Evolutionary conservation across 345 rosid species (phyloP).

Genomic region (Crucihimalaya himalaica): DNA sequence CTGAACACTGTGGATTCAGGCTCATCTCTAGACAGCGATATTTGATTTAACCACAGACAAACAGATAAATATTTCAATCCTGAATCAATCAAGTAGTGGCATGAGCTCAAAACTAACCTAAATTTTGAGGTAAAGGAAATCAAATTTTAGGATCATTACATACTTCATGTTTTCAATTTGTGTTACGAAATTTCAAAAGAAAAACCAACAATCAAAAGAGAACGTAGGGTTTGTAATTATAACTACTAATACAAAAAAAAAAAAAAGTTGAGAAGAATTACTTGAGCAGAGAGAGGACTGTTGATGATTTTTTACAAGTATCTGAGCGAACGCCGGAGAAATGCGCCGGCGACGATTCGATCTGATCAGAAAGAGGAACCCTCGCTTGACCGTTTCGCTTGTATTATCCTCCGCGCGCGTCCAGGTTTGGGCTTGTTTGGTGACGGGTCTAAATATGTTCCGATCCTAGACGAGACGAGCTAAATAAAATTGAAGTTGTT

Average conservation of each 20-base stretch:
- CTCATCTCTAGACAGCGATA: neutral
- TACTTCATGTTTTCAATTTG: neutral
- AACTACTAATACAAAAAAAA: neutral
- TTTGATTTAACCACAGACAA: neutral
- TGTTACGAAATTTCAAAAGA: neutral
- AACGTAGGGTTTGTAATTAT: neutral
- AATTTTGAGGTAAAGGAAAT: neutral
- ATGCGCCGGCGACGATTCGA: constrained; percentile 7
- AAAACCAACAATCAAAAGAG: neutral
- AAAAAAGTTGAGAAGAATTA: neutral
- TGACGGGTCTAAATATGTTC: neutral
- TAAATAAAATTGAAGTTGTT: neutral
- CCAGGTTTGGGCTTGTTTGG: constrained; percentile 18
- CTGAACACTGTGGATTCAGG: neutral
- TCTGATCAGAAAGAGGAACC: constrained; percentile 16
- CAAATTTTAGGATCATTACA: neutral
- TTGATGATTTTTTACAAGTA: neutral
- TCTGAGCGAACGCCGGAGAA: neutral
- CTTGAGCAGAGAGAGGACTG: neutral
- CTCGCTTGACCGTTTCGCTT: constrained; percentile 3
- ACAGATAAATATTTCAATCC: neutral
- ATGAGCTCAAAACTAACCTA: neutral
- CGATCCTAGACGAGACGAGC: neutral
- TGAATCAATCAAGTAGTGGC: neutral
- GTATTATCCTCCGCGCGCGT: neutral